Conservation (phyloP, 306 rosid species). For the Prinsepia uniflora region DNA sequence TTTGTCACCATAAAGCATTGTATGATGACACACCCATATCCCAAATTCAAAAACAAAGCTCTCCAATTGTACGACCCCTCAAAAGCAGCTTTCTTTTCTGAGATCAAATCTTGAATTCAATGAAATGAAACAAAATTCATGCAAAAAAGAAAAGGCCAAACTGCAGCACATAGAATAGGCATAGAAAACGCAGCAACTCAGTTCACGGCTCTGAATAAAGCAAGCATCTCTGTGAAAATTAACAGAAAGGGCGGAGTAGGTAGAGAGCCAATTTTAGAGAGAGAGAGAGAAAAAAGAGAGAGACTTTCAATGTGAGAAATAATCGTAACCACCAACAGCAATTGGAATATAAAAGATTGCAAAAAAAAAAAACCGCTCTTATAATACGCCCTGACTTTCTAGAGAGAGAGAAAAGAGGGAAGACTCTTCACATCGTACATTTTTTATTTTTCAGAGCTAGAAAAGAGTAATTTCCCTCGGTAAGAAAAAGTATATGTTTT, state of each 20-base stretch:
- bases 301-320: constrained; percentile 15
- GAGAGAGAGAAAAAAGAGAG: background rate
- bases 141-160: constrained; percentile 13
- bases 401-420: too few relatives aligned
- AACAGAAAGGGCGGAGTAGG: background rate
- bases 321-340: constrained; percentile 31
- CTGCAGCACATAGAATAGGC: constrained; percentile 4
- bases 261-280: constrained; percentile 12
- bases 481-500: too few relatives aligned
- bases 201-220: constrained; percentile 5
- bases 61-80: constrained; percentile 3
- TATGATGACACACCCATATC: background rate
- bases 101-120: constrained; percentile 21
- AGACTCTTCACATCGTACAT: too few relatives aligned
- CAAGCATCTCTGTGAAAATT: background rate
- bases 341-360: constrained; percentile 20
- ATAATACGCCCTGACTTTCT: constrained; percentile 18
- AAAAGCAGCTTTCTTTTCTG: background rate
- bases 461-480: too few relatives aligned
- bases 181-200: constrained; percentile 15
- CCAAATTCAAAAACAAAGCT: constrained; percentile 4
- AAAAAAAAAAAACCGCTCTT: constrained; percentile 30
- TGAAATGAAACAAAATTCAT: background rate
- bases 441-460: too few relatives aligned
- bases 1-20: constrained; percentile 6